Evolutionary conservation across 108 stramenopile species (phyloP), one percentile per base, ranked within the genome.

Genomic region (Cyclostephanos tholiformis): DNA sequence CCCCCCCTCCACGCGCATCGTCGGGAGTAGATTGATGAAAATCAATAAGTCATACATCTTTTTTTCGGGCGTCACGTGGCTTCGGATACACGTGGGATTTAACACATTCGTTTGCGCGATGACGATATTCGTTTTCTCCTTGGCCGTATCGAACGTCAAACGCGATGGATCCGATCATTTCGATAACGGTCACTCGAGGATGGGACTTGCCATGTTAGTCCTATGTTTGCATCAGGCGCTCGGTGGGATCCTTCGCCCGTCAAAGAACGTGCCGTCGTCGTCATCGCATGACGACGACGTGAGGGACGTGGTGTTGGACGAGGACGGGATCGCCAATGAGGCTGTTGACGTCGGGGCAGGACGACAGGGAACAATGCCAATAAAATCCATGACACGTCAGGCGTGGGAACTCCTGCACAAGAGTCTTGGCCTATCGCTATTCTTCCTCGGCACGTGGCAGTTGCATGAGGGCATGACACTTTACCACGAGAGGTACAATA

Each of bases 131-230:
- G 76, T 67, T 13, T 82, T 82, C 43, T 62, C 65, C 3, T 13
- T 82, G 23, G 81, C 81, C 6, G 76, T 77, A 22, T 77, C 71
- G 10, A 82, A 64, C 10, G 67, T 64, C 2, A 59, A 46, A 3
- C 48, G 61, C 23, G 80, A 74, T 27, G 50, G 65, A 0, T 46
- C n/a, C 53, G 29, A 38, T 12, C 76, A 78, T 38, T 82, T 63
- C 56, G 35, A 63, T 2, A 58, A 48, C 55, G 32, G 36, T n/a
- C 81, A 82, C 56, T 50, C 64, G 17, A 77, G 56, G 53, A 73
- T 82, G 71, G 80, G 80, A 14, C 48, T 82, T 23, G 44, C 71
- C 25, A 82, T 82, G 29, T 77, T 82, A 55, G 43, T 77, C 41
- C 63, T 82, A 19, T 64, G 55, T 12, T 58, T 62, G 6, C 74